Conservation (phyloP, 1,284 basidiomycete species). For the Phaffia rhodozyma region DNA sequence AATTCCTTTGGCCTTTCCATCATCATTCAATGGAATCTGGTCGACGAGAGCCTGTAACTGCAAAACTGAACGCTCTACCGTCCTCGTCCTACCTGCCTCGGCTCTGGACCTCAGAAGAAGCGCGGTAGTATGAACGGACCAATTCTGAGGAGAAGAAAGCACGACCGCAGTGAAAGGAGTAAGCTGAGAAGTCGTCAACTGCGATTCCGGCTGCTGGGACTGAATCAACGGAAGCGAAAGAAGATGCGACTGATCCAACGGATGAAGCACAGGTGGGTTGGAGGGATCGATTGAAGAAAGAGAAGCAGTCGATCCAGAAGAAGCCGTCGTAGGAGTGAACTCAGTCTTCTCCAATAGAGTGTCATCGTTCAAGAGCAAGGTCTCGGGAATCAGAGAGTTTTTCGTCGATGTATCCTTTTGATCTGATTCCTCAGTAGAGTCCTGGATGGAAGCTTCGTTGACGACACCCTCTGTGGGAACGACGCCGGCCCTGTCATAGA, state of each 20-base stretch:
- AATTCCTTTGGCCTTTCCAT: slow-evolving; percentile 19
- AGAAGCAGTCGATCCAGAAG: slow-evolving; percentile 31
- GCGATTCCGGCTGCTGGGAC: slow-evolving; percentile 77
- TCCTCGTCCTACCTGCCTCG: slow-evolving; percentile 72
- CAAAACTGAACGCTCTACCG: slow-evolving; percentile 74
- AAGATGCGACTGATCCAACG: slow-evolving; percentile 81
- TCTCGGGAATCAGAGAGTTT: slow-evolving; percentile 51
- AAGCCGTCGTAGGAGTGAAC: slow-evolving; percentile 47
- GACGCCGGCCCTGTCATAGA: slow-evolving; percentile 19
- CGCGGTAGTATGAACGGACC: slow-evolving; percentile 89
- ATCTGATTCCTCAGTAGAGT: slow-evolving; percentile 6
- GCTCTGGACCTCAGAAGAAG: slow-evolving; percentile 78
- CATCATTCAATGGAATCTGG: slow-evolving; percentile 80
- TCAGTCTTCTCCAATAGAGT: slow-evolving; percentile 88
- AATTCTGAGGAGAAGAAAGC: slow-evolving; percentile 73
- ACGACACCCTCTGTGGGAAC: slow-evolving; percentile 20
- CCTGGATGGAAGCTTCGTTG: slow-evolving; percentile 11
- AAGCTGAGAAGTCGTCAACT: slow-evolving; percentile 81
- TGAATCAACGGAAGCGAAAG: slow-evolving; percentile 80
- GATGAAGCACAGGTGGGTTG: slow-evolving; percentile 71
- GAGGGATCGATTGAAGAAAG: slow-evolving; percentile 58
- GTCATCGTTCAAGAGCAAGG: slow-evolving; percentile 82
- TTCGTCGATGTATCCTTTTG: slow-evolving; percentile 22
- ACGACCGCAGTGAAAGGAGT: slow-evolving; percentile 75
- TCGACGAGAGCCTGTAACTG: slow-evolving; percentile 88